These are phyloP conservation scores for Globisporangium parvum DNA, from an alignment of 352 stramenopile genomes.

Conservation along the genomic window DNA sequence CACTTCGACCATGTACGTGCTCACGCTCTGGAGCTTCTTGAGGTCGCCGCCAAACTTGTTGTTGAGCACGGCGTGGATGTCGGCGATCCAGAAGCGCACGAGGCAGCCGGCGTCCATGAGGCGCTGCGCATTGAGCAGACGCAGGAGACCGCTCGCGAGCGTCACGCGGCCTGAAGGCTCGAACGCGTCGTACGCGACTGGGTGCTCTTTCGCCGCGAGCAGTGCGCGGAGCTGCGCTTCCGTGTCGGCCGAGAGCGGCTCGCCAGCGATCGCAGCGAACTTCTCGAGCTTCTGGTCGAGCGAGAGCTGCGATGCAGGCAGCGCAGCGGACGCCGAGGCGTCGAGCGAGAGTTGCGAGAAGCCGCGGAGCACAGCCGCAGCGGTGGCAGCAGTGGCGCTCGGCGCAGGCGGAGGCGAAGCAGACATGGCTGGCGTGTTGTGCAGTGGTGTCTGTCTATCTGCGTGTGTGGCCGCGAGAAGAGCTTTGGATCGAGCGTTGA, in stretches of 20 bases:
- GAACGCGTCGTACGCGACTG: constrained; percentile 96
- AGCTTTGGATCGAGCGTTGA: neutral
- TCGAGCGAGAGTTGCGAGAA: constrained; percentile 51
- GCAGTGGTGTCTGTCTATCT: neutral
- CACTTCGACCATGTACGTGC: constrained; percentile 97
- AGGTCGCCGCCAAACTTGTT: constrained; percentile 99
- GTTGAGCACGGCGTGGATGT: constrained; percentile 99
- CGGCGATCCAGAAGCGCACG: constrained; percentile 98
- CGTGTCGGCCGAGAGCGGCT: constrained; percentile 27
- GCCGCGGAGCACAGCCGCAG: constrained; percentile 22
- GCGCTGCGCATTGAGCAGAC: constrained; percentile 93
- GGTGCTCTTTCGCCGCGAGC: constrained; percentile 73
- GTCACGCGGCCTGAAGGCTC: constrained; percentile 98
- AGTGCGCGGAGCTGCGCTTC: constrained; percentile 77
- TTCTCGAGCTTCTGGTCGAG: constrained; percentile 61
- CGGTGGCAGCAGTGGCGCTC: constrained; percentile 7
- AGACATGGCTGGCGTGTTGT: constrained; percentile 17
- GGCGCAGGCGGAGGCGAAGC: constrained; percentile 34
- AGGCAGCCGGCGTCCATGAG: constrained; percentile 88
- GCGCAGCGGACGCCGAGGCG: constrained; percentile 12
- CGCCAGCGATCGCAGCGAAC: constrained; percentile 48
- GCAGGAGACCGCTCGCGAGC: constrained; percentile 93
- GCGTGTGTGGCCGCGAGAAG: constrained; percentile 1
- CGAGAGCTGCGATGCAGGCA: constrained; percentile 29
- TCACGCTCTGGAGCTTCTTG: constrained; percentile 94